phyloP scores from a whole-genome alignment of 495 filamentous ascomycete genomes.

The Tuber magnatum region DNA sequence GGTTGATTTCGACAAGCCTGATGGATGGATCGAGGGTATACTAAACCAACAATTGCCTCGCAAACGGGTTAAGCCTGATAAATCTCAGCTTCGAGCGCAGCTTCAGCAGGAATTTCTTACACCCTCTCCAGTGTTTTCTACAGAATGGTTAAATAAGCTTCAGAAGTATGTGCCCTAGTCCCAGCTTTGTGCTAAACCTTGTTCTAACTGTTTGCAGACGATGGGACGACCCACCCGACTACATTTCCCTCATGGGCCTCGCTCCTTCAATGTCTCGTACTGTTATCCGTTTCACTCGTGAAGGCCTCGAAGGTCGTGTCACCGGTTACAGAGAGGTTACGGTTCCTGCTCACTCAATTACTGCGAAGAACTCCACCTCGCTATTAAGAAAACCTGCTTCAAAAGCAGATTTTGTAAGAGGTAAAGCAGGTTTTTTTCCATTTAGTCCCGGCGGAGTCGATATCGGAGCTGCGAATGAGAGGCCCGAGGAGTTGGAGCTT shows the following conservation, averaged over 20 bases:
- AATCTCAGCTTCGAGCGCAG: conserved; percentile 55
- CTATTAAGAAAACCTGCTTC: conserved; percentile 78
- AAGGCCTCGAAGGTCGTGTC: conserved; percentile 87
- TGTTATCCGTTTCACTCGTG: conserved; percentile 81
- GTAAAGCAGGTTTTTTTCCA: conserved; percentile 89
- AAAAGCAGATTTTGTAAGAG: conserved; percentile 88
- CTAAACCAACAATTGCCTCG: conserved; percentile 50
- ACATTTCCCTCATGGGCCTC: conserved; percentile 71
- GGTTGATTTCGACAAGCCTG: conserved; percentile 15
- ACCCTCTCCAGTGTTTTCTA: conserved; percentile 67
- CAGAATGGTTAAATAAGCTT: conserved; percentile 75
- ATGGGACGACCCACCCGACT: conserved; percentile 74
- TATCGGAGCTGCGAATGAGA: conserved; percentile 59
- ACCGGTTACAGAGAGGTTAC: conserved; percentile 94
- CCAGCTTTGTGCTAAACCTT: not conserved
- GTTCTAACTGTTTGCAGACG: conserved; percentile 47
- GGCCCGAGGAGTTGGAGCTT: conserved; percentile 36
- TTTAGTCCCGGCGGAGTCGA: conserved; percentile 92
- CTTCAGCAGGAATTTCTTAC: conserved; percentile 71
- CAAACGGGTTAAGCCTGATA: conserved; percentile 52
- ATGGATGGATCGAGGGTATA: conserved; percentile 52
- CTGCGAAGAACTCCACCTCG: conserved; percentile 93
- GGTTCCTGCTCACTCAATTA: conserved; percentile 79
- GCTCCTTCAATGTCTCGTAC: conserved; percentile 88
- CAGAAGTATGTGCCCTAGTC: conserved; percentile 55